A percentile compares a stretch with the other conserved stretches of the same genome.
phyloP scores from a whole-genome alignment of 2,329 filamentous ascomycete genomes.

The Ceratocystis ficicola region DNA sequence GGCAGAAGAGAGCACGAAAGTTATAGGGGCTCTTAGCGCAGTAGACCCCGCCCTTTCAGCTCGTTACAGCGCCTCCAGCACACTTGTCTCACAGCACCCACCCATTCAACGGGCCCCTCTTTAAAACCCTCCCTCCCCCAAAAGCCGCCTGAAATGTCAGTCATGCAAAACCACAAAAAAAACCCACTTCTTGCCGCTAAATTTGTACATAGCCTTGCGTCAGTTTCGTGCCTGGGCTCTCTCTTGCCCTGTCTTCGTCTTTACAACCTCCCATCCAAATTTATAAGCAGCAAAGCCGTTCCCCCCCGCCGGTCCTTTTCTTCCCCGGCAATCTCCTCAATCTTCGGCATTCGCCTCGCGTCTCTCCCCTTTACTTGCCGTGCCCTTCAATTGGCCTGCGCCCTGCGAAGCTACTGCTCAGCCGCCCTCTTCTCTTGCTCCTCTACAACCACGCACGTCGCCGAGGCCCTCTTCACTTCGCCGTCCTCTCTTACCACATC shows the following conservation, averaged over 20 bases:
- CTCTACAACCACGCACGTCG: not conserved
- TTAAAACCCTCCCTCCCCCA: not conserved
- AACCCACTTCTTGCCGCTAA: not conserved
- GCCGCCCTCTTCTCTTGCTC: not conserved
- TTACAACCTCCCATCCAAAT: not conserved
- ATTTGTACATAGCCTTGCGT: conserved; percentile 1
- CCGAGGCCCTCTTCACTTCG: not conserved
- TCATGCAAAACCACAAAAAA: not conserved
- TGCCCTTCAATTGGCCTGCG: no score
- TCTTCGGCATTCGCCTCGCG: not conserved
- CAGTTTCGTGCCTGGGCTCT: not conserved
- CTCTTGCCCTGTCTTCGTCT: not conserved
- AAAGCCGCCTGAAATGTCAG: conserved; percentile 8
- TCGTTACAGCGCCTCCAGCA: not conserved
- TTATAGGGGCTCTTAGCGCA: no score
- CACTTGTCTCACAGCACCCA: not conserved
- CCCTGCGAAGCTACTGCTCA: no score
- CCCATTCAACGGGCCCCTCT: not conserved
- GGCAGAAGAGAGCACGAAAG: no score
- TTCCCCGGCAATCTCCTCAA: not conserved
- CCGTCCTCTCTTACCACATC: not conserved
- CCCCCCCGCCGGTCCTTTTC: not conserved
- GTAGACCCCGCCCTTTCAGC: no score
- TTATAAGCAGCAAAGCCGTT: not conserved
- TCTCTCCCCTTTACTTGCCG: no score